Base-by-base conservation (phyloP, 108 stramenopile species). In the Discostella stelligeroides region DNA sequence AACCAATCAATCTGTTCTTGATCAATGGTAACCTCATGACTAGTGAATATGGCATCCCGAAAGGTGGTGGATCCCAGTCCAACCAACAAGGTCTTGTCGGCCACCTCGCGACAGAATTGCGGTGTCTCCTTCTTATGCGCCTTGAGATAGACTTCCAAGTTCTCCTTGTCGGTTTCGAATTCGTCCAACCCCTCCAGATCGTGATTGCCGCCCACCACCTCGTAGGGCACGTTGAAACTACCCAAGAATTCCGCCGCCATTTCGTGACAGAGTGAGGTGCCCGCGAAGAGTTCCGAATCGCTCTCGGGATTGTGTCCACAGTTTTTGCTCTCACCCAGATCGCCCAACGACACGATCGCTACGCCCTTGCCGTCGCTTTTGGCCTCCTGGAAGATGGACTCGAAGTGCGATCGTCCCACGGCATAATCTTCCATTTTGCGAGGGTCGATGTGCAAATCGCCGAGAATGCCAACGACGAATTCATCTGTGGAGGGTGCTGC, bases 181-280 rank as follows among this genome's bases (percentile, higher is more conserved):
- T 98, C 97, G 59, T 92, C 92, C 29, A 98, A 70, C 25, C 95
- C 97, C 84, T 98, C 97, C 29, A 98, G 76, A 79, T 98, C 97
- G 63, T 89, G 91, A 63, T 90, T 90, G 7, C 85, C 82, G 8
- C 78, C 78, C 23, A 79, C 68, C 37, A 79, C 78, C 9, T 79
- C 78, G 68, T 79, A 74, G 0, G 81, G 82, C 18, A 85, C 76
- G 3, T 75, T 79, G 65, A 88, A 90, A 23, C 81, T 74, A 0
- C 83, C 84, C 6, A 90, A 71, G 65, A 86, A 90, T 0, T 86
- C 84, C 21, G 74, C 60, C 7, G 87, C 89, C 53, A 78, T 79
- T 64, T 81, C 68, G 68, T 86, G 86, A 73, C 89, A 88, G 30
- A 77, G 60, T 21, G 84, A 83, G 23, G 86, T 88, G 20, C 89